Conservation (phyloP, 108 stramenopile species). For the Ochromonas danica region DNA sequence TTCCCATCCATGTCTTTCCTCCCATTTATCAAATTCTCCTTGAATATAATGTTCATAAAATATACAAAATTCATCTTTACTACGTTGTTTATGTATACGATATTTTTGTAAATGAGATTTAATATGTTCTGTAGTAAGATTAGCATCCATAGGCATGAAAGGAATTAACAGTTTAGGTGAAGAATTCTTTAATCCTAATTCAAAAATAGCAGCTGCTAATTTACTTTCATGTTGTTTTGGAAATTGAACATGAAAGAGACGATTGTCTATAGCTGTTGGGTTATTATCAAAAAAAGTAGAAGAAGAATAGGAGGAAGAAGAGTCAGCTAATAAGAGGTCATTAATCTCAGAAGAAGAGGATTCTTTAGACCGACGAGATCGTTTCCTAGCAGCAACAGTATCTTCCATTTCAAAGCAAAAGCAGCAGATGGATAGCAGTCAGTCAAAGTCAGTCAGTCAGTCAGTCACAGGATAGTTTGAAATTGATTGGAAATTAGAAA, state of each 20-base stretch:
- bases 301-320: too few species aligned
- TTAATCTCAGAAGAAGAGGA: too few species aligned
- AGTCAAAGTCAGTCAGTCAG: too few species aligned
- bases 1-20: background rate
- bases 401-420: too few species aligned
- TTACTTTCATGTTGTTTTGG: background rate
- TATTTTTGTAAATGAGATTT: slow-evolving; percentile 94
- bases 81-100: slow-evolving; percentile 75
- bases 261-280: background rate
- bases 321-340: too few species aligned
- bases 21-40: background rate
- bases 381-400: too few species aligned
- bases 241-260: background rate
- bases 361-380: too few species aligned
- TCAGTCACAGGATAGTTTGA: too few species aligned
- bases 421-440: too few species aligned
- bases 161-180: slow-evolving; percentile 84
- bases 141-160: slow-evolving; percentile 71
- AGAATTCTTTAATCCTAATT: slow-evolving; percentile 85
- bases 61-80: slow-evolving; percentile 71
- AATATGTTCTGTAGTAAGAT: slow-evolving; percentile 84
- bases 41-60: slow-evolving; percentile 4
- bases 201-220: slow-evolving; percentile 72
- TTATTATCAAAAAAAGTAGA: background rate
- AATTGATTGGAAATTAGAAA: too few species aligned